A percentile compares a stretch with the other conserved stretches of the same genome.
These are phyloP conservation scores for Melanogaster broomeanus DNA, from an alignment of 768 basidiomycete species.

Conservation along the genomic window DNA sequence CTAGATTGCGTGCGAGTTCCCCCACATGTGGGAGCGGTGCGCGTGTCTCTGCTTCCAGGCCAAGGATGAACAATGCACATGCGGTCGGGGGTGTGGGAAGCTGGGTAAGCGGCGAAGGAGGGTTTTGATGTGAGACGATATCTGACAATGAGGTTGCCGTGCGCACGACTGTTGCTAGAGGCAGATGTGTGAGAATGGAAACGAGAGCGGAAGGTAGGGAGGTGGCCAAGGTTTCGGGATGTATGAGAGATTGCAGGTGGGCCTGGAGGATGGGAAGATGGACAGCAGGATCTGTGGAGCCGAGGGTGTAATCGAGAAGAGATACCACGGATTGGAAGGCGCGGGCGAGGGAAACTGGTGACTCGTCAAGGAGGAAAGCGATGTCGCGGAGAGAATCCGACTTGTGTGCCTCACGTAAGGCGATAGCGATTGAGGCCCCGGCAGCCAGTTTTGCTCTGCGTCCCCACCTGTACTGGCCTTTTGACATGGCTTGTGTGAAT, in stretches of 20 bases:
- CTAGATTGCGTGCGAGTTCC: constrained; percentile 60
- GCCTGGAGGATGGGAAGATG: constrained; percentile 58
- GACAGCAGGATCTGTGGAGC: constrained; percentile 55
- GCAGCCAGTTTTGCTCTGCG: constrained; percentile 67
- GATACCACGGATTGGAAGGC: constrained; percentile 53
- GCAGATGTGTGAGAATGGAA: constrained; percentile 40
- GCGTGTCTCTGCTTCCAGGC: constrained; percentile 67
- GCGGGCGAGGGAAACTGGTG: constrained; percentile 51
- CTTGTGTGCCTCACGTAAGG: constrained; percentile 69
- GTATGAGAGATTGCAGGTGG: constrained; percentile 47
- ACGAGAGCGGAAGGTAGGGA: constrained; percentile 34
- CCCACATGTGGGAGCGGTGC: constrained; percentile 52
- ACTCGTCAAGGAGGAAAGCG: constrained; percentile 62
- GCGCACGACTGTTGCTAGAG: constrained; percentile 40
- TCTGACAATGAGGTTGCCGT: constrained; percentile 49
- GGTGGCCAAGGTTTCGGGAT: constrained; percentile 24
- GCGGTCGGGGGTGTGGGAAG: constrained; percentile 53
- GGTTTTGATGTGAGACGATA: constrained; percentile 41
- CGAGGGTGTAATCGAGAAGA: constrained; percentile 54
- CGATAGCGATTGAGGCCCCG: constrained; percentile 68
- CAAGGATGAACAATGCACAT: constrained; percentile 68
- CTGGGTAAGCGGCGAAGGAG: constrained; percentile 40
- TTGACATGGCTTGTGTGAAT: constrained; percentile 67
- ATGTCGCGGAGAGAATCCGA: constrained; percentile 71
- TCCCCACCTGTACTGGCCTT: constrained; percentile 70